Evolutionary conservation across 1,284 basidiomycete genomes (phyloP), one percentile per base, ranked within the genome.

Genomic region (Cutaneotrichosporon spelunceum): DNA sequence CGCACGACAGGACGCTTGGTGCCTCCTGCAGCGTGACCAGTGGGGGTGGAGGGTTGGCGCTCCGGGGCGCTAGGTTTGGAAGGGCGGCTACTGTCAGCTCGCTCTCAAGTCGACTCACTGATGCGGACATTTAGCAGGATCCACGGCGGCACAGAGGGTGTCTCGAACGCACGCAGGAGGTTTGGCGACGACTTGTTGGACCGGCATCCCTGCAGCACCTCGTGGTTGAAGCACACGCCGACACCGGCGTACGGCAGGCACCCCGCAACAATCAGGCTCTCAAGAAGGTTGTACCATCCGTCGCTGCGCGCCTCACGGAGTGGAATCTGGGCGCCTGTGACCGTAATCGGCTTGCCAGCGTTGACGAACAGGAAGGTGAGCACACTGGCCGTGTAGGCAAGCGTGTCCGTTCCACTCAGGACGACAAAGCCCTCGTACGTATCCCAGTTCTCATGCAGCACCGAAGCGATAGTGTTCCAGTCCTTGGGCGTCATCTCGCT

Each of bases 51-150:
- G 52, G 66, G 3, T 45, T 19, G 29, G 57, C 21, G 8, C 62
- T 64, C 13, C 69, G 64, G 0, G 64, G 30, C 68, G 65, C 33
- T 55, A 66, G 48, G 67, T 57, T 33, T 57, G 65, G 53, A 59
- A 65, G 26, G 62, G 63, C 57, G 55, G 68, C 53, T 69, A 52
- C 21, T 33, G 53, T 61, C 6, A 63, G 56, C 45, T 24, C 29
- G 13, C 8, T 26, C n/a, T 6, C 4, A 45, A 13, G 23, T 27
- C 24, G 45, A 72, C 75, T 55, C 57, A 76, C 76, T 73, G 65
- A 78, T 73, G 60, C 76, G 76, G 64, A 78, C 76, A 59, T 78
- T 75, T 52, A 78, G 68, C 47, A 69, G 71, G 65, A 78, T 72
- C 59, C 74, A 60, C 2, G 74, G 65, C 1, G 73, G 71, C 8